phyloP scores from a whole-genome alignment of 257 asterid genomes.

The Jaltomata sinuosa region DNA sequence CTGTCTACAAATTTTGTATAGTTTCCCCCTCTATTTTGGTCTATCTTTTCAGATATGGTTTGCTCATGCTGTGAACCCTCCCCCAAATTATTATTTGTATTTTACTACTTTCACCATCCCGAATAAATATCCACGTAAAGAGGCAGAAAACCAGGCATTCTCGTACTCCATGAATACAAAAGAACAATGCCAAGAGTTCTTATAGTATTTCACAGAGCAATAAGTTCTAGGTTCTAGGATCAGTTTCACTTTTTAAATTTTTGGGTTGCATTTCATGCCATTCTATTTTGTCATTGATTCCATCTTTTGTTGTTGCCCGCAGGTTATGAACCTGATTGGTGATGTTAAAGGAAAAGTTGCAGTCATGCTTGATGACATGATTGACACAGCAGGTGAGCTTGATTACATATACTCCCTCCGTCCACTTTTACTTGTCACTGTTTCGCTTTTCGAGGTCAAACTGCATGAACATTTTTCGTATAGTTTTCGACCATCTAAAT shows the following conservation, averaged over 20 bases:
- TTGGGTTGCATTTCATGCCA: neutral
- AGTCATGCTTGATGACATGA: slow-evolving; percentile 94
- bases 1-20: neutral
- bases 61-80: no score
- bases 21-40: neutral
- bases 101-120: neutral
- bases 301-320: neutral
- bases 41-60: no score
- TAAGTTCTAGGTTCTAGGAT: neutral
- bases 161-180: neutral
- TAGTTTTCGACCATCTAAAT: no score
- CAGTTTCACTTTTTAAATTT: neutral
- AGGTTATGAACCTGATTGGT: slow-evolving; percentile 94
- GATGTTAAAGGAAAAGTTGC: slow-evolving; percentile 94
- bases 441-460: no score
- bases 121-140: neutral
- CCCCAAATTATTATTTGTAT: neutral
- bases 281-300: neutral
- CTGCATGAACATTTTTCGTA: no score
- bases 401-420: neutral
- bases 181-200: neutral
- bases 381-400: slow-evolving; percentile 82
- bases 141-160: neutral
- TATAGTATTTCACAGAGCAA: neutral
- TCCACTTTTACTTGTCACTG: no score